Percentiles rank a stretch among this genome's conserved stretches.
These are phyloP conservation scores for Blechomonas ayalai DNA, from an alignment of 208 protist species.

Conservation along the genomic window DNA sequence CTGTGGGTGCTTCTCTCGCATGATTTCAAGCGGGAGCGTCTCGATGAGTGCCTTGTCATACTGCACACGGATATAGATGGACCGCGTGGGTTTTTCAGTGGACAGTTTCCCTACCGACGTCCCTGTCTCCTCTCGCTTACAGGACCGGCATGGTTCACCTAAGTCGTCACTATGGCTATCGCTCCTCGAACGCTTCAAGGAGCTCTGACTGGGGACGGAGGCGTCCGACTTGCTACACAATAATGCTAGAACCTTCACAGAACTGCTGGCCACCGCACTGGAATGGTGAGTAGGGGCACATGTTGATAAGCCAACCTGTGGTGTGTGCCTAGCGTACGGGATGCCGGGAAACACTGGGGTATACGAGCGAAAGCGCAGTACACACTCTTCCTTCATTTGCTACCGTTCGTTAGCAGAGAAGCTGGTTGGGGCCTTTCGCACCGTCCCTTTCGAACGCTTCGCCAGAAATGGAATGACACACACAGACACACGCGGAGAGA, in stretches of 20 bases:
- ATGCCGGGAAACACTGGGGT: conserved; percentile 23
- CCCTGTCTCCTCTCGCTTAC: too few species aligned
- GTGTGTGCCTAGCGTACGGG: conserved; percentile 26
- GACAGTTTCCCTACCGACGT: background rate
- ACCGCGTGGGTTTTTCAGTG: conserved; percentile 7
- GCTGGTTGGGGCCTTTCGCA: too few species aligned
- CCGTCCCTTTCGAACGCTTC: too few species aligned
- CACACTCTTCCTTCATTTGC: conserved; percentile 14
- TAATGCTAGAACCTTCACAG: conserved; percentile 21
- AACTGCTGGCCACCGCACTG: background rate
- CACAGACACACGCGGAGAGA: too few species aligned
- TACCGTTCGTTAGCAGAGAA: too few species aligned
- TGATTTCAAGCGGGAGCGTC: conserved; percentile 60
- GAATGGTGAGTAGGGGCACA: background rate
- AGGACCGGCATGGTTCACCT: too few species aligned
- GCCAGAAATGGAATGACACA: too few species aligned
- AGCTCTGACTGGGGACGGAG: too few species aligned
- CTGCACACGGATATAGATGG: conserved; percentile 67
- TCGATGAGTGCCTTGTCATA: conserved; percentile 52
- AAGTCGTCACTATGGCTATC: too few species aligned
- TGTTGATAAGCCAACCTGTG: conserved; percentile 9
- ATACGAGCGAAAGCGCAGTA: conserved; percentile 11
- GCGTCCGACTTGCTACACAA: too few species aligned
- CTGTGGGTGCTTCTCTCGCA: conserved; percentile 66
- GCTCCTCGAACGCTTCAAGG: too few species aligned